Base-by-base conservation (phyloP, 2,329 filamentous ascomycete genomes). In the Scortechinia acanthostroma region DNA sequence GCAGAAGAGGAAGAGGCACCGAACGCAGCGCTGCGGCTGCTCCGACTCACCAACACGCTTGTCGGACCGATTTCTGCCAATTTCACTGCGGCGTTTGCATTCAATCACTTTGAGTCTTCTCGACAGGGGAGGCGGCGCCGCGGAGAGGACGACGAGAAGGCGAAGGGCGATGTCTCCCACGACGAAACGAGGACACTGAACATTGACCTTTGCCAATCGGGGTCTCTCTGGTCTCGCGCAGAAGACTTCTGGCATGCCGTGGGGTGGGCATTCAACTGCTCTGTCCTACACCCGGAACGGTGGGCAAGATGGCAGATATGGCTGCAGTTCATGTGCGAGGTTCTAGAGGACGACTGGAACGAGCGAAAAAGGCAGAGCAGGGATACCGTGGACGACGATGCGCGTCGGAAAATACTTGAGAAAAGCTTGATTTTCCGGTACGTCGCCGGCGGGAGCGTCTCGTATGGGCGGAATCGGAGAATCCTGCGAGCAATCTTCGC, bases 181-280 rank as follows among this genome's bases (percentile, higher is more conserved):
- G 69, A 71, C 10, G 64, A 56, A 16, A 53, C 59, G 16, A 61
- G 67, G 3, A 58, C 68, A 0, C 62, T 80, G 28, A 75, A 76
- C 2, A 40, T 19, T 6, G 35, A 40, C 10, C 17, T 40, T 15
- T 10, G 35, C 6, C 10, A 10, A 19, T 13, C 10, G 10, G 6
- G 6, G 6, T 10, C 35, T 13, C 10, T 40, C 6, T 85, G 77
- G 69, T 64, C 63, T 4, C 68, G 70, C 16, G 79, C 79, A 2
- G 74, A 80, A 44, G 81, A 86, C 52, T 85, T 87, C 53, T 88
- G 83, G 83, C 71, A 78, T 46, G 68, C 78, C 1, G 74, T 86
- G 0, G 83, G 83, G 4, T 87, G 83, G 83, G 76, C 80, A 0
- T 83, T 87, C 57, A 86, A 85, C 53, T 87, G 83, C 60, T 82